Percentiles rank a stretch among this genome's conserved stretches.
Conservation (phyloP, 2,329 filamentous ascomycete species). For the Cercospora janseana region DNA sequence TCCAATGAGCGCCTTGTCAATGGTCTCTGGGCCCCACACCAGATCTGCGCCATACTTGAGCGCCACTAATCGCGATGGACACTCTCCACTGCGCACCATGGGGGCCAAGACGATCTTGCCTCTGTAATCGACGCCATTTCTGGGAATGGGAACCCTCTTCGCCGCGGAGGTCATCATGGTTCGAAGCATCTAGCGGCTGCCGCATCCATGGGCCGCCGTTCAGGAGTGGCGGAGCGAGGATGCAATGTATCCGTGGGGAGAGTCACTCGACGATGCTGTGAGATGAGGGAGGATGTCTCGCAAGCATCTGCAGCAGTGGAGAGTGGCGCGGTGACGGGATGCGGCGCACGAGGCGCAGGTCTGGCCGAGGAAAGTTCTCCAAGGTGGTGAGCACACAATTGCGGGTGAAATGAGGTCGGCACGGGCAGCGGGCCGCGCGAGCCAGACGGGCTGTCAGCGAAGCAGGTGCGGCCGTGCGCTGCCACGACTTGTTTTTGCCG, state of each 20-base stretch:
- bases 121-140: constrained; percentile 86
- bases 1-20: constrained; percentile 89
- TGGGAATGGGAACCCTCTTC: constrained; percentile 76
- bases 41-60: constrained; percentile 94
- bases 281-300: neutral
- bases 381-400: constrained; percentile 4
- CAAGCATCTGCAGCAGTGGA: too few relatives aligned
- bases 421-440: neutral
- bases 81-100: constrained; percentile 86
- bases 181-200: constrained; percentile 30
- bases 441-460: neutral
- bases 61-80: constrained; percentile 82
- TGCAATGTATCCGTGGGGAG: neutral
- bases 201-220: constrained; percentile 20
- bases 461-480: neutral
- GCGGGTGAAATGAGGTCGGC: constrained; percentile 4
- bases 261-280: too few relatives aligned
- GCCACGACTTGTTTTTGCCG: neutral
- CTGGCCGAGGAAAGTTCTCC: neutral
- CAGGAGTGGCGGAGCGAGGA: neutral
- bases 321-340: neutral
- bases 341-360: neutral
- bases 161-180: constrained; percentile 37
- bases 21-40: constrained; percentile 92
- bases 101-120: constrained; percentile 92